Base-by-base conservation (phyloP, 306 rosid species). In the Canavalia ensiformis region DNA sequence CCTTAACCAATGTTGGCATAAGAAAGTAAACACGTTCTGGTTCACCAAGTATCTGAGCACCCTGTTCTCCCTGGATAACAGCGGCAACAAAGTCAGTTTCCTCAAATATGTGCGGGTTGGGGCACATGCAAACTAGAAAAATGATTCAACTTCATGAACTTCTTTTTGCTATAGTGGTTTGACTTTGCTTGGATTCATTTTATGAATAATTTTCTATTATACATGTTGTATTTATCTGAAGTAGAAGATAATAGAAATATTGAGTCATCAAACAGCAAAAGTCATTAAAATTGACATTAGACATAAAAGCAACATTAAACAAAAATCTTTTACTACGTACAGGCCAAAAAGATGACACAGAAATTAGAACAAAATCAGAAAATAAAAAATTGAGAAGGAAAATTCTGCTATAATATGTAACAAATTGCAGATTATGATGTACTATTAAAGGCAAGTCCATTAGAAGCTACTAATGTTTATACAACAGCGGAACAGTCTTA, bases 21-120 rank as follows among this genome's bases (percentile, higher is more conserved):
- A 95, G 87, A 84, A 86, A 93, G 68, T 95, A 95, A 64, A 86
- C 89, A 5, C 92, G 99, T 77, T 95, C 99, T 12, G 97, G 93
- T 75, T 86, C 99, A 87, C 91, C 56, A 34, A 95, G 78, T 54
- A 93, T 76, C 69, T 93, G 97, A 76, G 99, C 99, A 70, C 97
- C 97, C 75, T 74, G 92, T 67, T 92, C 96, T 68, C 97, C 97
- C 98, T 95, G 82, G 75, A 34, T 18, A 18, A 18, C 25, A 18
- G 25, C 25, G 25, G 25, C 35, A 82, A 64, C 72, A 75, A 82
- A 86, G 63, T 62, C 41, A 82, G 25, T 18, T 18, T 18, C 25
- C 25, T 18, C 25, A 18, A 18, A 18, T 18, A 18, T 18, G 25
- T 18, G 25, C 0, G 25, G 25, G 25, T 18, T 18, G 25, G 25